A percentile compares a stretch with the other conserved stretches of the same genome.
Conservation (phyloP, 176 grass and related monocot genomes). For the Hyparrhenia diplandra region DNA sequence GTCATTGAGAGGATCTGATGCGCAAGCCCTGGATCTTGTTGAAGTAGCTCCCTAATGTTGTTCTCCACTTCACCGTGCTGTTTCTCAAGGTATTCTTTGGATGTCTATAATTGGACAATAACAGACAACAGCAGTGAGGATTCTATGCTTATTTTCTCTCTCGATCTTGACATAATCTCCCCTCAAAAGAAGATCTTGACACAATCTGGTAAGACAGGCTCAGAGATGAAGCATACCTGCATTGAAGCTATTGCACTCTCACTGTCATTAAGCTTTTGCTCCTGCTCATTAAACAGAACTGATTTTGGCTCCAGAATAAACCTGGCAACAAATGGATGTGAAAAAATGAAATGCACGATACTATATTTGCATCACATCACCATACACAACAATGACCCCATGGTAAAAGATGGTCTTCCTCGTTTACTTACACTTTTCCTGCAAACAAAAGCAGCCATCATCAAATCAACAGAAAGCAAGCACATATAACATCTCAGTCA, state of each 20-base stretch:
- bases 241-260: slow-evolving; percentile 68
- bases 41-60: slow-evolving; percentile 80
- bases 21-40: slow-evolving; percentile 80
- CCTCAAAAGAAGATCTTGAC: no score
- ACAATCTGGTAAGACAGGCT: neutral
- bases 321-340: slow-evolving; percentile 23
- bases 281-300: slow-evolving; percentile 65
- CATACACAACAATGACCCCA: neutral
- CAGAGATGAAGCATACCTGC: slow-evolving; percentile 47
- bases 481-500: neutral
- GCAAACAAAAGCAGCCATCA: slow-evolving; percentile 43
- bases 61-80: slow-evolving; percentile 78
- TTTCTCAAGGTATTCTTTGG: slow-evolving; percentile 92
- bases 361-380: neutral
- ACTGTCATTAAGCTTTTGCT: slow-evolving; percentile 78
- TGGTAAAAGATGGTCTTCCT: slow-evolving; percentile 9
- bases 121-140: neutral
- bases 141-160: neutral
- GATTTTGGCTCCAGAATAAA: slow-evolving; percentile 97
- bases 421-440: slow-evolving; percentile 94
- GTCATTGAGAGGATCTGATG: slow-evolving; percentile 90
- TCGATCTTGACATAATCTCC: no score
- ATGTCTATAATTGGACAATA: slow-evolving; percentile 46
- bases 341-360: slow-evolving; percentile 1
- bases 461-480: slow-evolving; percentile 23